Conservation (phyloP, 768 basidiomycete species). For the Boletus sp. region DNA sequence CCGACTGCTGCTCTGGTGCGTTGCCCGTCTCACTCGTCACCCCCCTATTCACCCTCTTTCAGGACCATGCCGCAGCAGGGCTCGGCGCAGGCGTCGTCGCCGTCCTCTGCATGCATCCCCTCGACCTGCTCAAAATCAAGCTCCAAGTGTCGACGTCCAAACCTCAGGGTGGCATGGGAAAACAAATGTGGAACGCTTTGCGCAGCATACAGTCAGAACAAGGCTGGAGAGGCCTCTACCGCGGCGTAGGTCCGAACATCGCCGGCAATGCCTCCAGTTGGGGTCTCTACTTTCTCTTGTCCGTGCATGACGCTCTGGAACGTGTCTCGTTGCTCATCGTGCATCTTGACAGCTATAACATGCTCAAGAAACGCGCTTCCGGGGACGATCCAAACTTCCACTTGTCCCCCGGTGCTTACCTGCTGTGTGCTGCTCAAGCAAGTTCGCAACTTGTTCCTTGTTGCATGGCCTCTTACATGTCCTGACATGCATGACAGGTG, state of each 20-base stretch:
- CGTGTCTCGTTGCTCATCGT: constrained; percentile 3
- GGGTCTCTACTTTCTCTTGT: constrained; percentile 99
- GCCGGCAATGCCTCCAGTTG: constrained; percentile 94
- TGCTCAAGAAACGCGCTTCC: constrained; percentile 80
- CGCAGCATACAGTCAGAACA: constrained; percentile 67
- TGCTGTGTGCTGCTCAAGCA: constrained; percentile 92
- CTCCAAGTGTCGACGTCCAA: constrained; percentile 81
- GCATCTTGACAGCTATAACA: constrained; percentile 69
- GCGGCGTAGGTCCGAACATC: constrained; percentile 87
- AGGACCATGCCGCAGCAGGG: constrained; percentile 96
- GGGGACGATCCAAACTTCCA: constrained; percentile 62
- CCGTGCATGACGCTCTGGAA: constrained; percentile 14
- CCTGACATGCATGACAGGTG: constrained; percentile 53
- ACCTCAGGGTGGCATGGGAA: constrained; percentile 59
- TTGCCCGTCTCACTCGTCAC: not conserved
- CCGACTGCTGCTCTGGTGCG: constrained; percentile 36
- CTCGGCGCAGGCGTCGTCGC: constrained; percentile 89
- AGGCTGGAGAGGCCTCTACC: constrained; percentile 85
- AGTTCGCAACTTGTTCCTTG: constrained; percentile 61
- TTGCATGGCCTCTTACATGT: constrained; percentile 3
- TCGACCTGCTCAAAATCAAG: constrained; percentile 93
- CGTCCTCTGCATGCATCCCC: constrained; percentile 93
- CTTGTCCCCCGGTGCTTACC: constrained; percentile 75
- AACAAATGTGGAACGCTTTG: constrained; percentile 74
- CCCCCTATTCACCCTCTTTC: constrained; percentile 1